Evolutionary conservation across 441 rosid genomes (phyloP), one percentile per base, ranked within the genome.

Genomic region (Raphanus hybrid): DNA sequence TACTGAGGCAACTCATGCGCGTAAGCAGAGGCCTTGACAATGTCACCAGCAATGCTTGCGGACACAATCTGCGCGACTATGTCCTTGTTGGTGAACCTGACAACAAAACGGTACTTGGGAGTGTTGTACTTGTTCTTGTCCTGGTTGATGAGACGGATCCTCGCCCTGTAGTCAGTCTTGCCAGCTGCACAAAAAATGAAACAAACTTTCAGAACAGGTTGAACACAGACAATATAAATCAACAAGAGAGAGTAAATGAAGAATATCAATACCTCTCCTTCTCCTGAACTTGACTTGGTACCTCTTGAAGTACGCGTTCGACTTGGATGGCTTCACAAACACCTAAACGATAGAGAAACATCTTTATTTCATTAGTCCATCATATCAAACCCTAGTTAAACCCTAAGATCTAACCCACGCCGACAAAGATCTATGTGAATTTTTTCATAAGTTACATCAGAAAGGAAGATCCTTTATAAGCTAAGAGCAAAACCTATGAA

Each of bases 51-150:
- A 18, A 93, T 93, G 64, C 70, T 91, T 12, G 97, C 90, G 3
- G 88, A 87, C 23, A 83, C 78, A 3, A 94, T 86, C 65, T 94
- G 97, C 1, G 95, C 93, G 6, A 78, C 79, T 1, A 94, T 85
- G 79, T 91, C 94, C 61, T 86, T 93, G 87, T 93, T 93, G 57
- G 94, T 84, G 59, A 89, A 90, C 55, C 96, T 75, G 64, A 92
- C 94, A 62, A 93, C 94, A 58, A 93, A 87, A 1, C 92, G 89
- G 67, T 92, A 94, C 63, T 92, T 94, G 0, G 97, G 97, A 1
- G 94, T 92, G 84, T 89, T 92, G 79, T 92, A 89, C 80, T 94
- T 88, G 82, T 90, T 92, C 86, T 93, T 92, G 69, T 89, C 96
- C 54, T 92, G 97, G 58, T 90, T 93, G 63, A 88, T 91, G 8